Evolutionary conservation across 139 green algal genomes (phyloP), one percentile per base, ranked within the genome.

Genomic region (Micractinium sp.): DNA sequence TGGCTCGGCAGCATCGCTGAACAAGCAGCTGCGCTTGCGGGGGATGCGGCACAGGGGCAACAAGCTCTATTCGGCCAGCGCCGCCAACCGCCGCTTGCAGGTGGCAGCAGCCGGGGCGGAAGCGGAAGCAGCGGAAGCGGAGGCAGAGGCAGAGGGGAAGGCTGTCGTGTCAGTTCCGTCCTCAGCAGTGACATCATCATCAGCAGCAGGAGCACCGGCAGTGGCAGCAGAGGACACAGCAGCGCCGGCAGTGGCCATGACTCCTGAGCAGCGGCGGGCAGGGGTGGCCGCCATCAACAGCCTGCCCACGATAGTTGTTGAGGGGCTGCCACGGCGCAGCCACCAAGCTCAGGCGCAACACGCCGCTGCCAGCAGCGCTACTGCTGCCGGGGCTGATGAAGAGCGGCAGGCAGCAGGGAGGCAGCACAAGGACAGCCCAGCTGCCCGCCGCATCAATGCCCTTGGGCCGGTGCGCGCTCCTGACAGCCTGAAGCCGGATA

Each of bases 271-370:
- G 67, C 83, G 66, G 2, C 83, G 22, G 13, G 83, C 36, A 12
- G 83, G 66, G 19, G 83, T 87, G 29, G 27, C 36, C 4, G 33
- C 33, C 83, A 87, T 87, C 63, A 87, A 87, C 39, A 87, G 83
- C 83, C 36, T 87, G 67, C 83, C 83, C 4, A 27, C 38, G 15
- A n/a, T 87, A 69, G 5, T 80, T 33, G 35, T 23, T 0, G 38
- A 35, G 61, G 9, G 29, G 38, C 31, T 18, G 15, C 36, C 5
- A 12, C 33, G 53, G 27, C 63, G 9, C 13, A 22, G 53, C 0
- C 38, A 41, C 35, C 38, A 31, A 22, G 27, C 38, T 19, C 25
- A 29, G 20, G 41, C 71, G 36, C 41, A 22, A 1, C 27, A 18
- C 1, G 41, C 67, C 33, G 22, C 27, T 14, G 67, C 35, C 15